Percentiles rank a stretch among this genome's conserved stretches.
Evolutionary conservation across 202 grass and related monocot species (phyloP).

Genomic region (Alloteropsis angusta): DNA sequence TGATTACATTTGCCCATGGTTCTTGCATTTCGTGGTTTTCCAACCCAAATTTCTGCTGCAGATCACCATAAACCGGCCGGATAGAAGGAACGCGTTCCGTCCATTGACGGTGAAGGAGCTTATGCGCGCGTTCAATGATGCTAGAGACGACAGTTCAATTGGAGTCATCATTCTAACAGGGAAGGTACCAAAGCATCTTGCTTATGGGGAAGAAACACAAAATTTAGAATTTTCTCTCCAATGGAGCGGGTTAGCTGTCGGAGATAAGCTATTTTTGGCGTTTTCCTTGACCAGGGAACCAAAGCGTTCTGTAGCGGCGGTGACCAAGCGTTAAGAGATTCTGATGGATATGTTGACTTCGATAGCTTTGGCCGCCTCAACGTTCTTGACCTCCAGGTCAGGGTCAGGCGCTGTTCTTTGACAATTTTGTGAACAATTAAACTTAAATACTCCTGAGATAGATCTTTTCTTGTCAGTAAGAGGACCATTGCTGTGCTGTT

Average conservation of each 20-base stretch:
- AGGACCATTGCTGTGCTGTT: not conserved
- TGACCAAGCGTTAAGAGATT: slow-evolving; percentile 69
- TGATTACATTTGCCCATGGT: not conserved
- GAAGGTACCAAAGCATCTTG: slow-evolving; percentile 32
- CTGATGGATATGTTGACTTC: slow-evolving; percentile 88
- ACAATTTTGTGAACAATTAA: not conserved
- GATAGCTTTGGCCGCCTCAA: slow-evolving; percentile 91
- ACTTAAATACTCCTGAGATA: not conserved
- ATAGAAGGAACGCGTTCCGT: slow-evolving; percentile 83
- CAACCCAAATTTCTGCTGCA: slow-evolving; percentile 1
- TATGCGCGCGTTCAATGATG: slow-evolving; percentile 80
- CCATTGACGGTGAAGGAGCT: slow-evolving; percentile 87
- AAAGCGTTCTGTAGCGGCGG: slow-evolving; percentile 82
- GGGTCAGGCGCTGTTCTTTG: slow-evolving; percentile 24
- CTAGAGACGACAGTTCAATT: slow-evolving; percentile 67
- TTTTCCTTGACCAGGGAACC: slow-evolving; percentile 46
- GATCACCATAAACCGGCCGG: slow-evolving; percentile 87
- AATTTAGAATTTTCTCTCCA: not conserved
- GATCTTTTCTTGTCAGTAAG: not conserved
- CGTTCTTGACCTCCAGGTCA: slow-evolving; percentile 90
- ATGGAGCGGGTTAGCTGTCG: not conserved
- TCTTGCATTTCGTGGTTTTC: not conserved
- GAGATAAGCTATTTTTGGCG: not conserved
- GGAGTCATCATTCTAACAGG: slow-evolving; percentile 80
- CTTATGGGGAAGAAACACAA: not conserved